Evolutionary conservation across 1,284 basidiomycete species (phyloP).

Genomic region (Anthracocystis panici-leucophaei): DNA sequence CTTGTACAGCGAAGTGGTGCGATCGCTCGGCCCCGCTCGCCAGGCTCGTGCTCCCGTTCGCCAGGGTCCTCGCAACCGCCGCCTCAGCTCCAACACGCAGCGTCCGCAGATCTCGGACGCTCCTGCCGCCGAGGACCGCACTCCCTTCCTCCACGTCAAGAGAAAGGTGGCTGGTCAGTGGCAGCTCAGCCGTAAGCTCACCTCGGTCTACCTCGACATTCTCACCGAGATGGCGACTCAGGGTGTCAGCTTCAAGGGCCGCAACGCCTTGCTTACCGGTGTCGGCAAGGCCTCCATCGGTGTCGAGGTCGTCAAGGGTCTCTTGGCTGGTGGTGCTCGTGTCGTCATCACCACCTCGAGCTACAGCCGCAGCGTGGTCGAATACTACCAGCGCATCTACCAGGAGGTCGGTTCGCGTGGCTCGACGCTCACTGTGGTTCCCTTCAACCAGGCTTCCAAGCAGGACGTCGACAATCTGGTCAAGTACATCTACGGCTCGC

Average conservation of each 20-base stretch:
- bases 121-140: conserved; percentile 75
- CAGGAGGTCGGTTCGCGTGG: conserved; percentile 94
- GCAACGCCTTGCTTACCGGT: conserved; percentile 96
- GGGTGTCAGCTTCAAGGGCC: conserved; percentile 97
- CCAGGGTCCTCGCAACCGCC: conserved; percentile 57
- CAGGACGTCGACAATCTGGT: conserved; percentile 93
- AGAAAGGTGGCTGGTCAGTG: conserved; percentile 95
- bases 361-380: conserved; percentile 78
- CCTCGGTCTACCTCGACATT: conserved; percentile 83
- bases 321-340: conserved; percentile 93
- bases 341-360: conserved; percentile 91
- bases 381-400: conserved; percentile 98
- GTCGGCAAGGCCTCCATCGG: conserved; percentile 98
- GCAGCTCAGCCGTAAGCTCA: conserved; percentile 97
- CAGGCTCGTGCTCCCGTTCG: conserved; percentile 73
- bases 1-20: conserved; percentile 93
- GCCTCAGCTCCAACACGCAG: conserved; percentile 72
- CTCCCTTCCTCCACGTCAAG: conserved; percentile 94
- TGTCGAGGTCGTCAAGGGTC: conserved; percentile 94
- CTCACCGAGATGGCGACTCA: conserved; percentile 97
- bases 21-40: conserved; percentile 76
- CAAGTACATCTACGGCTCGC: conserved; percentile 95
- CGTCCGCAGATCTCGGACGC: conserved; percentile 56
- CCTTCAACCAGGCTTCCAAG: conserved; percentile 98
- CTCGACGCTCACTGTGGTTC: conserved; percentile 94